Evolutionary conservation across 768 basidiomycete species (phyloP).

Genomic region (Rhizopogon vesiculosus): DNA sequence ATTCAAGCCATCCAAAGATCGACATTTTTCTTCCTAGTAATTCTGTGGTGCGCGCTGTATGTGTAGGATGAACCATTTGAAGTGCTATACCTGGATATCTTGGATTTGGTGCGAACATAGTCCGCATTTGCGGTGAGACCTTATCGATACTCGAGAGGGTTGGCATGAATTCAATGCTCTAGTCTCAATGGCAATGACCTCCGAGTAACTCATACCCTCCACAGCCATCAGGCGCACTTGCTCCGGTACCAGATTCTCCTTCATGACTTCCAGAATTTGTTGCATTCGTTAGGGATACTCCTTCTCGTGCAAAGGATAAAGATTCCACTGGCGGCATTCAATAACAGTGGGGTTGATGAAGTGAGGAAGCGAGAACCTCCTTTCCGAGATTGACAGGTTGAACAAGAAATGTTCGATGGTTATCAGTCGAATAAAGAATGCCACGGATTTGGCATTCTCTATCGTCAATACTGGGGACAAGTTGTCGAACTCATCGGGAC

Average conservation of each 20-base stretch:
- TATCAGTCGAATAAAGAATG: conserved; percentile 26
- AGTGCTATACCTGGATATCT: conserved; percentile 40
- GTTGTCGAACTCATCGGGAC: conserved; percentile 42
- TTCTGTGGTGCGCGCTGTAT: conserved; percentile 49
- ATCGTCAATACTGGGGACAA: conserved; percentile 58
- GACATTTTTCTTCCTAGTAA: conserved; percentile 42
- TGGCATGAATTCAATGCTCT: conserved; percentile 1
- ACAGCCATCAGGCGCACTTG: conserved; percentile 46
- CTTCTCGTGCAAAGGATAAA: conserved; percentile 36
- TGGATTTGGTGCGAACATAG: conserved; percentile 35
- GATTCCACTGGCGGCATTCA: background rate
- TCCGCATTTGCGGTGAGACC: background rate
- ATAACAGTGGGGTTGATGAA: conserved; percentile 4
- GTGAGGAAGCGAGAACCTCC: conserved; percentile 19
- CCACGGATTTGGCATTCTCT: conserved; percentile 42
- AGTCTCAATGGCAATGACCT: conserved; percentile 32
- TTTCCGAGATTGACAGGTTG: conserved; percentile 41
- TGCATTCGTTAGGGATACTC: conserved; percentile 37
- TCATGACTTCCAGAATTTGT: conserved; percentile 43
- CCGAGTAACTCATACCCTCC: conserved; percentile 46
- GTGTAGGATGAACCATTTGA: conserved; percentile 52
- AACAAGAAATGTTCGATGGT: conserved; percentile 22
- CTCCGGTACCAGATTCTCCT: conserved; percentile 45
- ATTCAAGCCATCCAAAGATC: conserved; percentile 26
- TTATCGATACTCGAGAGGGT: background rate